Conservation (phyloP, 2,329 filamentous ascomycete genomes). For the Pyrenophora teres region DNA sequence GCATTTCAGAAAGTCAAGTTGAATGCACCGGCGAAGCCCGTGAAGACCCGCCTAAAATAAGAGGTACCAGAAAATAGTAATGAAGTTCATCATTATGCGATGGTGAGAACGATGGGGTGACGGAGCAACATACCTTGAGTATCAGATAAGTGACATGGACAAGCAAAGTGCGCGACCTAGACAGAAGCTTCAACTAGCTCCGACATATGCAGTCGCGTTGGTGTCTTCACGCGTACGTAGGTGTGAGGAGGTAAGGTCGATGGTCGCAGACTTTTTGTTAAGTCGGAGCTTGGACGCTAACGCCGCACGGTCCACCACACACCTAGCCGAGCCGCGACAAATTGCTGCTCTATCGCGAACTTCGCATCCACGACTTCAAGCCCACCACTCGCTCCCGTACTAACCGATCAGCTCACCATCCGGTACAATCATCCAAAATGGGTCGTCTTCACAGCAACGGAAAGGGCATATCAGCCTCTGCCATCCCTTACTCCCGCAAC, state of each 20-base stretch:
- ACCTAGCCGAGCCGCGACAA: constrained; percentile 31
- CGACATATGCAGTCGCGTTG: not conserved
- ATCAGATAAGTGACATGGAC: not conserved
- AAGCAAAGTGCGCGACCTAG: not conserved
- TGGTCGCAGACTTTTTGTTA: constrained; percentile 16
- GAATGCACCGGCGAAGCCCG: constrained; percentile 41
- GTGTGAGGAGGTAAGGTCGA: constrained; percentile 6
- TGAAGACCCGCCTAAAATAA: constrained; percentile 56
- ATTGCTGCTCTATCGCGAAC: constrained; percentile 22
- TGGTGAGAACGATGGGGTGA: not conserved
- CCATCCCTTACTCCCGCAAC: constrained; percentile 94
- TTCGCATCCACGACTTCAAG: constrained; percentile 23
- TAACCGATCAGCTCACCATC: constrained; percentile 29
- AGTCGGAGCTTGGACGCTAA: constrained; percentile 11
- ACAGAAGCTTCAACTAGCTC: not conserved
- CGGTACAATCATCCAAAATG: constrained; percentile 63
- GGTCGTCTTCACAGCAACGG: constrained; percentile 99
- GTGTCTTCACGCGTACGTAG: not conserved
- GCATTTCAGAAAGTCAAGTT: constrained; percentile 44
- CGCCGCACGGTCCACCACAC: constrained; percentile 16
- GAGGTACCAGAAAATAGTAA: constrained; percentile 78
- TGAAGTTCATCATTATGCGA: constrained; percentile 26
- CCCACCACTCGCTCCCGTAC: constrained; percentile 31
- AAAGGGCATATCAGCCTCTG: constrained; percentile 97
- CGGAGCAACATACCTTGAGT: constrained; percentile 29